Evolutionary conservation across 352 stramenopile genomes (phyloP).

Genomic region (Globisporangium splendens): DNA sequence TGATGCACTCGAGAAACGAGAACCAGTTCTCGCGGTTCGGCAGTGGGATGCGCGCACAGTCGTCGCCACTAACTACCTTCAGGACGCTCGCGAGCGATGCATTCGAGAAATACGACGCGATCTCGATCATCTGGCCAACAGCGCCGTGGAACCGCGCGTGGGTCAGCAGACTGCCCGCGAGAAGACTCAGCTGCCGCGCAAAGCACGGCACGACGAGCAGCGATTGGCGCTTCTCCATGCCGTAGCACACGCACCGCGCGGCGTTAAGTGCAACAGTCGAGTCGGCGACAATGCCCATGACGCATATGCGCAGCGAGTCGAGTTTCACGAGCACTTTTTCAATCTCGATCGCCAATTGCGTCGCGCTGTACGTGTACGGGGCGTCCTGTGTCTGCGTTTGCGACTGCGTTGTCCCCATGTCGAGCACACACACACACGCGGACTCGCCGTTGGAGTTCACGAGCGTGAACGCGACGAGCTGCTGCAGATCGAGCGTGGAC

Average conservation of each 20-base stretch:
- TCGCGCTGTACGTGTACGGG: constrained; percentile 22
- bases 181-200: constrained; percentile 40
- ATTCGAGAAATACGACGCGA: constrained; percentile 63
- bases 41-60: constrained; percentile 38
- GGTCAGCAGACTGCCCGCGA: constrained; percentile 58
- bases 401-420: constrained; percentile 24
- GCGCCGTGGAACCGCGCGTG: constrained; percentile 38
- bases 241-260: constrained; percentile 41
- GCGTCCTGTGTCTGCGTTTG: constrained; percentile 5
- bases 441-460: constrained; percentile 78
- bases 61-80: constrained; percentile 34
- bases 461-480: constrained; percentile 72
- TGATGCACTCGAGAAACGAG: constrained; percentile 64
- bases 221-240: constrained; percentile 25
- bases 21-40: constrained; percentile 59
- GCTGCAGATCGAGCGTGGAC: constrained; percentile 55
- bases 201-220: constrained; percentile 74
- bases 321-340: constrained; percentile 55
- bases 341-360: constrained; percentile 34
- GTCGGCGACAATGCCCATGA: constrained; percentile 76
- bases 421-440: constrained; percentile 57
- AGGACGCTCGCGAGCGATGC: constrained; percentile 33
- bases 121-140: constrained; percentile 61
- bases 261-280: constrained; percentile 56
- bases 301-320: constrained; percentile 49